Base-by-base conservation (phyloP, 345 rosid species). In the Cardamine occulta region DNA sequence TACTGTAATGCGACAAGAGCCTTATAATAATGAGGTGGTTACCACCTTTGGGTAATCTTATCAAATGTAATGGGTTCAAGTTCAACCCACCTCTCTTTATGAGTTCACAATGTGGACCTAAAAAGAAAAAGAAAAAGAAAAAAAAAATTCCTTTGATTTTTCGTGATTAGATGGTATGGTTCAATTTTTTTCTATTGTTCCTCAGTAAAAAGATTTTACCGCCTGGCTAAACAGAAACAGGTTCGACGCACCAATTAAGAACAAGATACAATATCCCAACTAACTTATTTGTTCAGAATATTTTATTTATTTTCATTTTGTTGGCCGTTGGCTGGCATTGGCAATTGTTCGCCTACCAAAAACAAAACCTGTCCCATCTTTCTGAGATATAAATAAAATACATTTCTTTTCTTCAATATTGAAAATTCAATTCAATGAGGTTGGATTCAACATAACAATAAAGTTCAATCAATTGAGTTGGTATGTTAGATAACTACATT, bases 261-360 rank as follows among this genome's bases (percentile, higher is more conserved):
- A 35, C 12, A 37, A 1, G 1, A 21, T 21, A 37, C 3, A 35
- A 8, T 2, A 37, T 35, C 62, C 48, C 74, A 69, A 70, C 75
- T 54, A 76, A 76, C 75, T 69, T 62, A 40, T 54, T 69, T 69
- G 70, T 54, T 76, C 80, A 62, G 14, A 40, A 11, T 49, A 28
- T 69, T 48, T 61, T 40, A 15, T 45, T 28, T 44, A 35, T 57
- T 24, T 47, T 66, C 13, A 39, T 48, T 58, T 35, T 66, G 73
- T 74, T 67, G 61, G 74, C 56, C 61, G 47, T 66, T 68, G 75
- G 80, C 65, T 76, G 65, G 39, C 70, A 73, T 39, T 51, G 19
- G 11, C 23, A 63, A 42, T 40, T 39, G 34, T 32, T 53, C 44
- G 58, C 34, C 65, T 64, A 68, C 65, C 59, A 60, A 21, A 40